Base-by-base conservation (phyloP, 805 yeast species). In the Tetrapisispora fleetii region DNA sequence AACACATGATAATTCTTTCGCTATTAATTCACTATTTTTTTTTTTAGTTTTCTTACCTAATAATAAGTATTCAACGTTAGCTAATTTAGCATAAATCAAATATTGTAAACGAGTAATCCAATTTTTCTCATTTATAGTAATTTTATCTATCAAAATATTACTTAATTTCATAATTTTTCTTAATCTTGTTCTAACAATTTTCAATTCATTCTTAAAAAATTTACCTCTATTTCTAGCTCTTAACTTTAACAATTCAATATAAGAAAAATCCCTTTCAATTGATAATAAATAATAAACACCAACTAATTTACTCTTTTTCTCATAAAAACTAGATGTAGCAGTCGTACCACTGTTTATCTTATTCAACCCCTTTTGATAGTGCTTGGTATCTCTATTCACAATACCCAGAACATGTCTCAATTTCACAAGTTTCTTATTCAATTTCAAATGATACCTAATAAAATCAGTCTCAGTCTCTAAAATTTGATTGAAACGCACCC, bases 401-500 rank as follows among this genome's bases (percentile, higher is more conserved):
- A 90, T 68, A 48, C 73, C 72, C 48, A 85, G 72, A 33, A 77
- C 78, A 50, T 77, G 81, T 59, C 91, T 86, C 53, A 85, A 68
- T 50, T 78, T 78, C 48, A 76, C 77, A 48, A 89, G 63, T 49
- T 77, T 74, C 53, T 78, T 76, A 50, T 81, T 79, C 48, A 82
- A 63, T 55, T 80, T 74, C 47, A 71, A 74, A 60, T 95, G 81
- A 57, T 85, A 83, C 54, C 78, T 80, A 42, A 75, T 77, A 62
- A 68, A 88, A 58, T 89, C 96, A 17, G 75, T 77, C 0, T 86
- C 73, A 4, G 87, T 74, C 55, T 78, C 78, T 48, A 88, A 72
- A 55, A 80, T 77, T 14, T 81, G 80, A 47, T 76, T 75, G 56
- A 76, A 71, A 49, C 96, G 78, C 14, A 73, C 78, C 17, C 76